Evolutionary conservation across 768 basidiomycete genomes (phyloP).

Genomic region (Pulveroboletus frians): DNA sequence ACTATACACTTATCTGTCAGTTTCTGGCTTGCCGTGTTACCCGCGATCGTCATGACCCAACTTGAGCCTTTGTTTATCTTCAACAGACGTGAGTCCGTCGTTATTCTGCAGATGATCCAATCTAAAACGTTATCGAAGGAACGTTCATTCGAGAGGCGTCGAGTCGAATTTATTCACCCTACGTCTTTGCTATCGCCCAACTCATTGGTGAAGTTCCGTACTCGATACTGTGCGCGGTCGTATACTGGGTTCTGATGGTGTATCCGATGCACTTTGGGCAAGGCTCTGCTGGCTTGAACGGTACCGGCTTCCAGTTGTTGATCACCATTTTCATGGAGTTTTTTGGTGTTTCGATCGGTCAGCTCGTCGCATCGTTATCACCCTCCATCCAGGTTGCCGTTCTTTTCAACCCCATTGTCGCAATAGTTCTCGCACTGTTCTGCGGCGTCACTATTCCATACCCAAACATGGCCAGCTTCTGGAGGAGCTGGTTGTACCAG

Average conservation of each 20-base stretch:
- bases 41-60: slow-evolving; percentile 69
- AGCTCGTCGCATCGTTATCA: slow-evolving; percentile 68
- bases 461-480: slow-evolving; percentile 58
- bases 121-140: slow-evolving; percentile 18
- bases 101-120: slow-evolving; percentile 14
- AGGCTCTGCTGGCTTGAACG: slow-evolving; percentile 53
- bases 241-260: slow-evolving; percentile 76
- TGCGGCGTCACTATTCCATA: slow-evolving; percentile 79
- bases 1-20: slow-evolving; percentile 27
- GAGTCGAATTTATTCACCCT: slow-evolving; percentile 81
- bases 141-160: slow-evolving; percentile 57
- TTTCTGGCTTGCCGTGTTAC: slow-evolving; percentile 63
- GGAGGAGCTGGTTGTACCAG: slow-evolving; percentile 75
- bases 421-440: slow-evolving; percentile 61
- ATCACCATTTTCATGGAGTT: slow-evolving; percentile 67
- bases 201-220: slow-evolving; percentile 79
- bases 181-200: slow-evolving; percentile 80
- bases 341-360: slow-evolving; percentile 69
- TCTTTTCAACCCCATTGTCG: slow-evolving; percentile 73
- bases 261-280: slow-evolving; percentile 66
- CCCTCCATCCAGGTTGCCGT: slow-evolving; percentile 77
- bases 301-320: slow-evolving; percentile 68
- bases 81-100: slow-evolving; percentile 44
- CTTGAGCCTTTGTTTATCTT: slow-evolving; percentile 75
- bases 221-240: slow-evolving; percentile 59